phyloP scores from a whole-genome alignment of 352 stramenopile species.

The Globisporangium paroecandrum region DNA sequence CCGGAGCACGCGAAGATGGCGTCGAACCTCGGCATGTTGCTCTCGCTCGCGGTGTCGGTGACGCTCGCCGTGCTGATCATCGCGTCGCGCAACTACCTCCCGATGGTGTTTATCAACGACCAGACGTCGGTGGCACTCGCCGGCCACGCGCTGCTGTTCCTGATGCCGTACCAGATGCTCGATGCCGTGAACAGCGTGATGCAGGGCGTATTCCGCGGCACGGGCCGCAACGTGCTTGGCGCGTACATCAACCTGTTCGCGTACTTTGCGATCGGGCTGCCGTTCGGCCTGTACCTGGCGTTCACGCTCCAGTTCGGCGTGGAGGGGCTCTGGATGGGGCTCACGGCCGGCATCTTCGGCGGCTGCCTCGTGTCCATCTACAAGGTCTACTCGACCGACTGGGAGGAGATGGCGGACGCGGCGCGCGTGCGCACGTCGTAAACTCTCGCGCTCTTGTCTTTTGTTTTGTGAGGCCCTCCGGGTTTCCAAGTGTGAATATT shows the following conservation, averaged over 20 bases:
- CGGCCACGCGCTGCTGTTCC: constrained; percentile 45
- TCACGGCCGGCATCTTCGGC: constrained; percentile 54
- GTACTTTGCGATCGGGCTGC: constrained; percentile 72
- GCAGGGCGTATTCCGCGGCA: constrained; percentile 72
- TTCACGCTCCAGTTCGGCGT: constrained; percentile 58
- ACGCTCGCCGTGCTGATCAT: constrained; percentile 42
- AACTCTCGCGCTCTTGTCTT: background rate
- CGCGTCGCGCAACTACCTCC: constrained; percentile 41
- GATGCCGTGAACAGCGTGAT: constrained; percentile 73
- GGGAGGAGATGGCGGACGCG: constrained; percentile 53
- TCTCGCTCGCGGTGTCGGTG: constrained; percentile 45
- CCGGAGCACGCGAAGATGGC: constrained; percentile 81
- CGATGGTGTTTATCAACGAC: constrained; percentile 74
- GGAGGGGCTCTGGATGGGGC: constrained; percentile 70
- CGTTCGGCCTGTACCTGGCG: constrained; percentile 55
- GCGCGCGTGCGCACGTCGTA: constrained; percentile 49
- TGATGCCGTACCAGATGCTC: constrained; percentile 67
- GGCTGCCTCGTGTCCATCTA: constrained; percentile 51
- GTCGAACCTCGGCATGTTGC: constrained; percentile 61
- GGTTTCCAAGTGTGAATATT: background rate
- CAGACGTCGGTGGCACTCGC: constrained; percentile 38
- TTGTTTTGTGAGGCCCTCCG: background rate
- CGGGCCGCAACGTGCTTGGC: constrained; percentile 47
- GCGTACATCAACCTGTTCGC: constrained; percentile 62
- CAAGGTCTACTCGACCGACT: constrained; percentile 61